phyloP scores from a whole-genome alignment of 805 yeast genomes.

The Candida andamanensis region DNA sequence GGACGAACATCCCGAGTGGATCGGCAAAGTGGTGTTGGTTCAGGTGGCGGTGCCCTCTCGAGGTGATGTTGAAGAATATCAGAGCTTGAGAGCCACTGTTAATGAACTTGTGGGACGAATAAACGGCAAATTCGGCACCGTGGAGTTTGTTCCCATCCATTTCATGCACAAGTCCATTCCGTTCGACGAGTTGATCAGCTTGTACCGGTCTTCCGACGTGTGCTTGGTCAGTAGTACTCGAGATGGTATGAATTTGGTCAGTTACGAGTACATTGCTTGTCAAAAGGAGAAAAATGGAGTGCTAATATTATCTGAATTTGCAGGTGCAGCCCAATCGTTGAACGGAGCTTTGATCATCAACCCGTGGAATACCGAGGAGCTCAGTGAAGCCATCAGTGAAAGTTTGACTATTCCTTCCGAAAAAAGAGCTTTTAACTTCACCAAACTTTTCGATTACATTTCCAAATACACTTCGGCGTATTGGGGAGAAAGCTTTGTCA shows the following conservation, averaged over 20 bases:
- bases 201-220: constrained; percentile 81
- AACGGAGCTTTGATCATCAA: constrained; percentile 92
- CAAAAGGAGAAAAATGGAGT: constrained; percentile 84
- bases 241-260: constrained; percentile 97
- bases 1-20: constrained; percentile 95
- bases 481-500: constrained; percentile 97
- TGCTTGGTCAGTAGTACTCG: constrained; percentile 92
- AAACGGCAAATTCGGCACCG: constrained; percentile 93
- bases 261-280: constrained; percentile 95
- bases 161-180: constrained; percentile 90
- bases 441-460: constrained; percentile 79
- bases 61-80: constrained; percentile 98
- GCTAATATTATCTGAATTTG: constrained; percentile 85
- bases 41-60: constrained; percentile 98
- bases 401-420: constrained; percentile 82
- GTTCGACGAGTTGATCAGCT: constrained; percentile 85
- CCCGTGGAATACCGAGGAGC: constrained; percentile 98
- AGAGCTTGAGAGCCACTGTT: constrained; percentile 85
- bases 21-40: constrained; percentile 90
- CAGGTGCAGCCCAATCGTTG: constrained; percentile 98
- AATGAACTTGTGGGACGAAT: constrained; percentile 95
- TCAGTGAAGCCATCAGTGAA: constrained; percentile 80
- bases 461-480: constrained; percentile 90
- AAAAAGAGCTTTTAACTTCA: constrained; percentile 72
- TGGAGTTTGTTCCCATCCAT: constrained; percentile 96